A percentile compares a stretch with the other conserved stretches of the same genome.
phyloP scores from a whole-genome alignment of 345 rosid genomes.

The Citrus reticulata region DNA sequence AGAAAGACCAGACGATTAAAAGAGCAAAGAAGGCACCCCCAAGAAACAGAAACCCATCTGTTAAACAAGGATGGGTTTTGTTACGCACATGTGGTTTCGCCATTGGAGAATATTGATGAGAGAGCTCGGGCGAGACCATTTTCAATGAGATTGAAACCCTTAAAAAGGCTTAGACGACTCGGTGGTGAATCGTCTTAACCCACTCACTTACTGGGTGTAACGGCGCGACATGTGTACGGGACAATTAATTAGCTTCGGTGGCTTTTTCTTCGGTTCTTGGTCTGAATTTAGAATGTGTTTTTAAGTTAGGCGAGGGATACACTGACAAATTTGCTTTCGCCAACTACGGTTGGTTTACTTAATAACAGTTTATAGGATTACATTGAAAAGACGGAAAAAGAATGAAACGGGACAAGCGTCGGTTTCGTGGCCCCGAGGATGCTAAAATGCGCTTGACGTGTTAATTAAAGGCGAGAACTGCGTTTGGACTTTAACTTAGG shows the following conservation, averaged over 20 bases:
- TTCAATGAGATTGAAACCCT: not conserved
- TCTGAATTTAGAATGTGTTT: not conserved
- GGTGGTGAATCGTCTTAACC: not conserved
- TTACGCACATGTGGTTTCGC: slow-evolving; percentile 35
- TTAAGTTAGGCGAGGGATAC: not conserved
- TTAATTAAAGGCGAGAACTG: slow-evolving; percentile 17
- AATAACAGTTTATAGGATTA: not conserved
- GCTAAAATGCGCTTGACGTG: slow-evolving; percentile 28
- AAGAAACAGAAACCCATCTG: slow-evolving; percentile 52
- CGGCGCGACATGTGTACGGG: not conserved
- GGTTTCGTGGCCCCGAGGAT: slow-evolving; percentile 10
- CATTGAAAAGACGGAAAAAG: not conserved
- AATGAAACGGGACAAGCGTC: not conserved
- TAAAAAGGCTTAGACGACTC: not conserved
- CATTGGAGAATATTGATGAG: slow-evolving; percentile 33
- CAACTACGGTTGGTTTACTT: not conserved
- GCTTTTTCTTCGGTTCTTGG: not conserved
- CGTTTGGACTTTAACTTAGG: slow-evolving; percentile 5
- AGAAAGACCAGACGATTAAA: slow-evolving; percentile 63
- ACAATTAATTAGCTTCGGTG: not conserved
- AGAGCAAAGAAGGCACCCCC: slow-evolving; percentile 65
- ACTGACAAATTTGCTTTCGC: not conserved
- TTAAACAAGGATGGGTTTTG: slow-evolving; percentile 27
- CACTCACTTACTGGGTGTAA: not conserved
- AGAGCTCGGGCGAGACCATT: slow-evolving; percentile 32